Conservation (phyloP, 2,329 filamentous ascomycete species). For the Clonostachys rhizophaga region DNA sequence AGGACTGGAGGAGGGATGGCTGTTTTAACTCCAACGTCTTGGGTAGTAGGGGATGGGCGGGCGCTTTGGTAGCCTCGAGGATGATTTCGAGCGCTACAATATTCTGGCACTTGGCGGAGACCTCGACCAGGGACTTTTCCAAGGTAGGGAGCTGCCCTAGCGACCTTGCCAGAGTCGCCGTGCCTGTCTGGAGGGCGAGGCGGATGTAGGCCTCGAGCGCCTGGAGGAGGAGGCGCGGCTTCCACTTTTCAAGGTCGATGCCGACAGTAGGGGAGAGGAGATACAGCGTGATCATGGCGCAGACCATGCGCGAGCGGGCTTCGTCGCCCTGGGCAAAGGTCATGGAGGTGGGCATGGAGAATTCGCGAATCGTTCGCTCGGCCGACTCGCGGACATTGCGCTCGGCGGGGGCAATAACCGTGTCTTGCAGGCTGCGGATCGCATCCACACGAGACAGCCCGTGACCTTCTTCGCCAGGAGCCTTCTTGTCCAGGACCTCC, state of each 20-base stretch:
- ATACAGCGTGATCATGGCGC: slow-evolving; percentile 73
- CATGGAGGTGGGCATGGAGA: slow-evolving; percentile 59
- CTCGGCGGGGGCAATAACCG: slow-evolving; percentile 68
- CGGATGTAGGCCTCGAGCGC: slow-evolving; percentile 80
- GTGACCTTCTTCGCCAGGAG: slow-evolving; percentile 68
- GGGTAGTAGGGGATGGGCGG: slow-evolving; percentile 62
- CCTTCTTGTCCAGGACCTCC: slow-evolving; percentile 65
- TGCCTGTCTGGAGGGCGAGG: slow-evolving; percentile 72
- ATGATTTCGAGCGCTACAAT: slow-evolving; percentile 82
- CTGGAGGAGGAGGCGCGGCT: slow-evolving; percentile 68
- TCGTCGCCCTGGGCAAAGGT: slow-evolving; percentile 68
- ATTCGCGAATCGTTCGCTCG: slow-evolving; percentile 78
- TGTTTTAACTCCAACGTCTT: slow-evolving; percentile 11
- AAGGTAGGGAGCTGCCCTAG: slow-evolving; percentile 77
- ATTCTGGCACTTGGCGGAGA: slow-evolving; percentile 82
- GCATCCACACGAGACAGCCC: slow-evolving; percentile 71
- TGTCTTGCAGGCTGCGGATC: slow-evolving; percentile 64
- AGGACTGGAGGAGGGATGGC: slow-evolving; percentile 43
- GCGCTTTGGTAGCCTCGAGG: slow-evolving; percentile 63
- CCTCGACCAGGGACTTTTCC: slow-evolving; percentile 76
- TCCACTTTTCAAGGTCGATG: slow-evolving; percentile 47
- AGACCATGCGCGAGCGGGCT: slow-evolving; percentile 66
- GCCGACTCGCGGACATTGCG: slow-evolving; percentile 66
- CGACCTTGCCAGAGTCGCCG: slow-evolving; percentile 69
- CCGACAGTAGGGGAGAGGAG: slow-evolving; percentile 67